Base-by-base conservation (phyloP, 1,284 basidiomycete species). In the Sphagnurus paluster region DNA sequence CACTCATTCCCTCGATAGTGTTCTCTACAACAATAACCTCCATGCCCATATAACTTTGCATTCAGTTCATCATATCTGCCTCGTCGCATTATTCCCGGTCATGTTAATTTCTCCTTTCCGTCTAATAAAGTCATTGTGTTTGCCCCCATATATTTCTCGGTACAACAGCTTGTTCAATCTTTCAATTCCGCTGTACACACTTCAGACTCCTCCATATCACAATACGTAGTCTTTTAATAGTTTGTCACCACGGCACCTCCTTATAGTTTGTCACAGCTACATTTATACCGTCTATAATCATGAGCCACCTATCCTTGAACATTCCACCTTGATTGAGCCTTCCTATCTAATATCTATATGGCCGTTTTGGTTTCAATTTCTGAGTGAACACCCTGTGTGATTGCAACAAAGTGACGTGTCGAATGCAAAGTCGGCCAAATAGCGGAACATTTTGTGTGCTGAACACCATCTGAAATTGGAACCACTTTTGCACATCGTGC, bases 351-450 rank as follows among this genome's bases (percentile, higher is more conserved):
- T n/a, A n/a, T n/a, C n/a, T n/a, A n/a, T n/a, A n/a, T n/a, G n/a
- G n/a, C n/a, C n/a, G n/a, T n/a, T n/a, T n/a, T n/a, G n/a, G n/a
- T n/a, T n/a, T n/a, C n/a, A n/a, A n/a, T n/a, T n/a, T n/a, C n/a
- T n/a, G n/a, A n/a, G n/a, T n/a, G n/a, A n/a, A n/a, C n/a, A n/a
- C n/a, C n/a, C n/a, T n/a, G n/a, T n/a, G 41, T 43, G 39, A 36
- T 36, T 29, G 20, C 29, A 16, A 11, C 19, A 32, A 50, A 47
- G 60, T 68, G 66, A 68, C 67, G 66, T 68, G 66, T 67, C 62
- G 53, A 42, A 34, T 35, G 45, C 53, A 69, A 70, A 68, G 61
- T 50, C 33, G 38, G 48, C 62, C 68, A 68, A 69, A 70, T 59
- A 69, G 40, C 43, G 44, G 44, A 39, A 42, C 37, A 36, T 23